Conservation (phyloP, 441 rosid genomes). For the Macaranga tanarius region DNA sequence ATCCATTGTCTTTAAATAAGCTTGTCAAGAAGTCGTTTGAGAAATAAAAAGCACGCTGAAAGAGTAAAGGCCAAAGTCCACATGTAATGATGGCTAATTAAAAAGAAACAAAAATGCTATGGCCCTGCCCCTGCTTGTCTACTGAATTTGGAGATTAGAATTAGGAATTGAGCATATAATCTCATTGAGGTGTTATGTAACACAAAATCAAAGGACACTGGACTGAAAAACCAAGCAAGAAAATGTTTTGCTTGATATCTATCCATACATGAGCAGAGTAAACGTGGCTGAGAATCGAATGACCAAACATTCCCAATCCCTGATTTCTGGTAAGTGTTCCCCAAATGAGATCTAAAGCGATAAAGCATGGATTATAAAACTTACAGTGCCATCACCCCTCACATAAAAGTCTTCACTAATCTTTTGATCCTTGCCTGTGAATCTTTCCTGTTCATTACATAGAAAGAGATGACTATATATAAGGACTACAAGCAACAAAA, state of each 20-base stretch:
- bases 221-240: neutral
- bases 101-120: neutral
- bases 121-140: neutral
- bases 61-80: slow-evolving; percentile 18
- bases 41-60: slow-evolving; percentile 93
- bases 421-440: slow-evolving; percentile 77
- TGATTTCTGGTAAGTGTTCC: neutral
- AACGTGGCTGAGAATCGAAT: no score
- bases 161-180: neutral
- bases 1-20: slow-evolving; percentile 68
- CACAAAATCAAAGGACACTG: neutral
- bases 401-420: slow-evolving; percentile 85
- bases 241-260: neutral
- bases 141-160: neutral
- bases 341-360: neutral
- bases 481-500: neutral
- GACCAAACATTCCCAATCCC: neutral
- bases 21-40: slow-evolving; percentile 70
- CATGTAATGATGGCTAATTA: neutral
- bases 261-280: neutral
- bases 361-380: slow-evolving; percentile 26
- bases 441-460: slow-evolving; percentile 66
- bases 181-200: neutral
- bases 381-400: slow-evolving; percentile 98
- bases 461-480: neutral